Conservation (phyloP, 176 grass and related monocot species). For the Secale cereale region DNA sequence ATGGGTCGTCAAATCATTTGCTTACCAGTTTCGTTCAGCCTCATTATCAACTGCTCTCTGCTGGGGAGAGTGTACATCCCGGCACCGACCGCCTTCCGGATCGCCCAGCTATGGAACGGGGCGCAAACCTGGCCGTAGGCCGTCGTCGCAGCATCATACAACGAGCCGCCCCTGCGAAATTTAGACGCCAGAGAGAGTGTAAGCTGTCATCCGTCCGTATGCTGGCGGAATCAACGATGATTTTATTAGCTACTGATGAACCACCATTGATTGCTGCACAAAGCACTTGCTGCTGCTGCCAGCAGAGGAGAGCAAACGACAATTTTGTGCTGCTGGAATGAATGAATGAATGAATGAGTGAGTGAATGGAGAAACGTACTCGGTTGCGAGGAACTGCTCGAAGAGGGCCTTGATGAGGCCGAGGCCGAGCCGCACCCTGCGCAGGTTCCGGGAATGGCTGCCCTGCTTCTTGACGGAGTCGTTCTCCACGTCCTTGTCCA, state of each 20-base stretch:
- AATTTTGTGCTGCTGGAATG: background rate
- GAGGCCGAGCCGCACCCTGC: slow-evolving; percentile 87
- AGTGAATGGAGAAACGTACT: slow-evolving; percentile 41
- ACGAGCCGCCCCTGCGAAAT: slow-evolving; percentile 56
- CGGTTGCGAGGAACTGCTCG: slow-evolving; percentile 63
- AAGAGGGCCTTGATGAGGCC: slow-evolving; percentile 90
- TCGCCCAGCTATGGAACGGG: slow-evolving; percentile 88
- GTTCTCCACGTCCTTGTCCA: slow-evolving; percentile 78
- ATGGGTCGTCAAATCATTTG: background rate
- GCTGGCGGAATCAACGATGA: background rate
- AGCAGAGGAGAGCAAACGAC: background rate
- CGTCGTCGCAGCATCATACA: slow-evolving; percentile 83
- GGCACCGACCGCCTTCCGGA: slow-evolving; percentile 86
- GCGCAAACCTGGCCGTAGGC: slow-evolving; percentile 96
- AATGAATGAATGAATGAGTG: background rate
- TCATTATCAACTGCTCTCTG: slow-evolving; percentile 72
- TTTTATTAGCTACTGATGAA: background rate
- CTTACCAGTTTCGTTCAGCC: slow-evolving; percentile 87
- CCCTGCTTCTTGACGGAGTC: slow-evolving; percentile 84
- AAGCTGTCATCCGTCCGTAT: background rate
- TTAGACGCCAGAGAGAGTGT: slow-evolving; percentile 15
- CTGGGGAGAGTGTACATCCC: slow-evolving; percentile 93
- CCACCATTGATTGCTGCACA: background rate
- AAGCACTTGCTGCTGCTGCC: background rate
- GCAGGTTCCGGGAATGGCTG: slow-evolving; percentile 92